Evolutionary conservation across 768 basidiomycete genomes (phyloP), one percentile per base, ranked within the genome.

Genomic region (Clitopilus passeckerianus): DNA sequence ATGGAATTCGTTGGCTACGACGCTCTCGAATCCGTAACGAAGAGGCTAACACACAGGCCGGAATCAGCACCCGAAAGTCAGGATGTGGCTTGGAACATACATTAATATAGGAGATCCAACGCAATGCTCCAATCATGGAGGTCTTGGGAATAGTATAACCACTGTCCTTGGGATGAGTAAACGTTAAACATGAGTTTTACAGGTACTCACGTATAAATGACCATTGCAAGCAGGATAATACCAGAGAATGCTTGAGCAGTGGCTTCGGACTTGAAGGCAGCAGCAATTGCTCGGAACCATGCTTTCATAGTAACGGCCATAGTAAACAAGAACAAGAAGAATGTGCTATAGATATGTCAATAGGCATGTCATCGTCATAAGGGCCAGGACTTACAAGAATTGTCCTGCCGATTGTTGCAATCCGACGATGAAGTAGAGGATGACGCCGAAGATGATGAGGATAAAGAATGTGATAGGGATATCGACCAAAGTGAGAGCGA

Each of bases 1-100:
- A 63, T 81, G 84, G 73, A 95, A 94, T 70, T 96, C 92, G 71
- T 94, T 95, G 20, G 83, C 77, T 68, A 95, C 77, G 43, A 94
- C 70, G 0, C 81, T 77, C 61, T 93, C 89, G 68, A 95, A 94
- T 0, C 83, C 87, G 67, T 86, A 93, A 1, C 75, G 80, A 35
- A 91, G 61, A 57, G 93, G 80, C 86, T 86, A 60, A 65, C 69
- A 69, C 57, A 64, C 30, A 65, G 22, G 50, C 53, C 22, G 18
- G 63, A 54, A 69, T 57, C 57, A 44, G 56, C 4, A 46, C 24
- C 56, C 60, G 56, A 22, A 7, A 37, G 27, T 12, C n/a, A n/a
- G n/a, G n/a, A n/a, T n/a, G n/a, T n/a, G n/a, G 34, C 16, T 5
- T 7, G 46, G 57, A 22, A 37, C 1, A 61, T 61, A 82, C 86